Conservation (phyloP, 2,329 filamentous ascomycete genomes). For the Huntiella abstrusa region DNA sequence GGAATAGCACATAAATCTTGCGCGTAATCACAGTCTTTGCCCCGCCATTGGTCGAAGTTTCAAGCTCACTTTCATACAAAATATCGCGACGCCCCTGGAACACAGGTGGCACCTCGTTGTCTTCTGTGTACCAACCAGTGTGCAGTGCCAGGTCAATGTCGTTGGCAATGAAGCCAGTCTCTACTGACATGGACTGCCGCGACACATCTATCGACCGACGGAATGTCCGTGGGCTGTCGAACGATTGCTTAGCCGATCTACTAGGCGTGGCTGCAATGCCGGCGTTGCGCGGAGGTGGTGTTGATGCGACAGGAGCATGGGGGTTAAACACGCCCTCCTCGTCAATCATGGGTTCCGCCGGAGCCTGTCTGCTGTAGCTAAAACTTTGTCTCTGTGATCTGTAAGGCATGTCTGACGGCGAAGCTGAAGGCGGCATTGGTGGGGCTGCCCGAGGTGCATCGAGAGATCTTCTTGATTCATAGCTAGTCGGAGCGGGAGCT, state of each 20-base stretch:
- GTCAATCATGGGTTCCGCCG: conserved; percentile 23
- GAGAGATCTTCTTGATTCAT: conserved; percentile 34
- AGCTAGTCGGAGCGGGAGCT: conserved; percentile 27
- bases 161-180: conserved; percentile 69
- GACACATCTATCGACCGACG: conserved; percentile 54
- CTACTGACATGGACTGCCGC: conserved; percentile 48
- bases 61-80: conserved; percentile 65
- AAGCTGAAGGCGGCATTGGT: conserved; percentile 16
- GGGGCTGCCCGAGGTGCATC: conserved; percentile 35
- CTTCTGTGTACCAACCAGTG: conserved; percentile 74
- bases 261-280: conserved; percentile 17
- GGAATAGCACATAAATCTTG: conserved; percentile 72
- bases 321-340: conserved; percentile 27
- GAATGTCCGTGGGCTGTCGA: conserved; percentile 38
- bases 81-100: conserved; percentile 73
- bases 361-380: conserved; percentile 12
- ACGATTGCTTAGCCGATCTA: conserved; percentile 32
- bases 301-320: conserved; percentile 1
- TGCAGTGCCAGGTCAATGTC: conserved; percentile 62
- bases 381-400: conserved; percentile 9
- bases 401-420: conserved; percentile 31
- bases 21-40: conserved; percentile 57
- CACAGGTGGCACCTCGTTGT: conserved; percentile 59
- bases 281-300: conserved; percentile 13
- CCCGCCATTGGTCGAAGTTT: conserved; percentile 46